Evolutionary conservation across 2,329 filamentous ascomycete genomes (phyloP), one percentile per base, ranked within the genome.

Genomic region (Paraphaeosphaeria sporulosa): DNA sequence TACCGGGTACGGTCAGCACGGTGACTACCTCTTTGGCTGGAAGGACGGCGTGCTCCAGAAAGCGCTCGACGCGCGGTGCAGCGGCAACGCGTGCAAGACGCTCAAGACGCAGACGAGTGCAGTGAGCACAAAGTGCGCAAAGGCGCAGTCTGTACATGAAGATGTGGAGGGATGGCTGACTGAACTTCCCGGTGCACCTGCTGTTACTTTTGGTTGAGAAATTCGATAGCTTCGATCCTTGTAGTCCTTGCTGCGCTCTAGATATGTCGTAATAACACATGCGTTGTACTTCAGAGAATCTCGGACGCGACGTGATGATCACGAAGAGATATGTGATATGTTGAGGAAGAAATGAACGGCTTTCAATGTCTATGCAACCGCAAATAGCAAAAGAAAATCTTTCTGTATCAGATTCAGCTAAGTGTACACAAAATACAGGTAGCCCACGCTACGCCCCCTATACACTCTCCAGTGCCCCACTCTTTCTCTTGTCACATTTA

Each of bases 401-500:
- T 71, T 66, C 58, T 69, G 63, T 66, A 69, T 64, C 64, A 66
- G 70, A 49, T 71, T 71, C 62, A 67, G 67, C 70, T 69, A 73
- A 69, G 69, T 71, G 70, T 73, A 73, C 71, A 73, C 68, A 73
- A 73, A 73, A 73, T 73, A 73, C 71, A 73, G 49, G 65, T 68
- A 63, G 64, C 66, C 66, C 62, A 63, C 58, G 55, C 47, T 44
- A 43, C 32, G 10, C 27, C 23, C 30, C 47, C 47, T 60, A 59
- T 57, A 52, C 53, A 57, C 27, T 43, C 27, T 43, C 40, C 7
- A 17, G 25, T 23, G 27, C 53, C 4, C 30, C 38, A n/a, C 38
- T 2, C 53, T 13, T 12, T 44, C 42, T 44, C 10, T 44, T 10
- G 15, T 40, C 15, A 34, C 52, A 25, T 48, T 64, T 77, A 77